Evolutionary conservation across 2,329 filamentous ascomycete genomes (phyloP).

Genomic region (Claviceps humidiphila): DNA sequence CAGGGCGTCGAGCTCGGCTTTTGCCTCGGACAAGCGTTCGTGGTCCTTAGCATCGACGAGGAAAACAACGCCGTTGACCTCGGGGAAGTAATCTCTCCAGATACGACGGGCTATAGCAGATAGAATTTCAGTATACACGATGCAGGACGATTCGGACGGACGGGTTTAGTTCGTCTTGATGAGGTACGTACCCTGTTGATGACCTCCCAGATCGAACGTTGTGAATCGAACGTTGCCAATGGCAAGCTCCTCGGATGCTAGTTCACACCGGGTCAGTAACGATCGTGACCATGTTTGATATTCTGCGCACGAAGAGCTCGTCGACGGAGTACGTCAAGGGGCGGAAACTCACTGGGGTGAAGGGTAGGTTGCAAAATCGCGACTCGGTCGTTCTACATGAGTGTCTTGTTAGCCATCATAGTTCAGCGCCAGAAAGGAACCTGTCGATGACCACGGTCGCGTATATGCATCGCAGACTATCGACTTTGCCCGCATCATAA

Average conservation of each 20-base stretch:
- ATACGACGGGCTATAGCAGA: slow-evolving; percentile 63
- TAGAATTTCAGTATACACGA: slow-evolving; percentile 9
- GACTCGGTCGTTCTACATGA: slow-evolving; percentile 69
- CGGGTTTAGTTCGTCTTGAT: background rate
- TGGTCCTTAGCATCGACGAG: slow-evolving; percentile 95
- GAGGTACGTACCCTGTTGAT: slow-evolving; percentile 60
- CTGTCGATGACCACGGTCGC: background rate
- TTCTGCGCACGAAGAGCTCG: background rate
- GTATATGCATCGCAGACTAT: background rate
- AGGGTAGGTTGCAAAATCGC: slow-evolving; percentile 82
- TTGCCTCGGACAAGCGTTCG: slow-evolving; percentile 86
- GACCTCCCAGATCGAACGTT: slow-evolving; percentile 85
- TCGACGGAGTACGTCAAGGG: background rate
- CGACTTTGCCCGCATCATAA: background rate
- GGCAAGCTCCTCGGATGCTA: slow-evolving; percentile 80
- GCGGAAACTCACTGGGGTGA: slow-evolving; percentile 65
- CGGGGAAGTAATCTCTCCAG: slow-evolving; percentile 95
- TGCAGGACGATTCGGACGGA: background rate
- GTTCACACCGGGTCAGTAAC: slow-evolving; percentile 8
- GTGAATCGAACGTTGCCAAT: slow-evolving; percentile 92
- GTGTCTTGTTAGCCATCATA: slow-evolving; percentile 12
- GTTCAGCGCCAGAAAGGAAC: background rate
- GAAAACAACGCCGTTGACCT: slow-evolving; percentile 94
- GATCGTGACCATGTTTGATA: background rate
- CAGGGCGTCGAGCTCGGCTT: slow-evolving; percentile 91